These are phyloP conservation scores for Beauveria pseudobassiana DNA, from an alignment of 2,329 filamentous ascomycete genomes.

Conservation along the genomic window DNA sequence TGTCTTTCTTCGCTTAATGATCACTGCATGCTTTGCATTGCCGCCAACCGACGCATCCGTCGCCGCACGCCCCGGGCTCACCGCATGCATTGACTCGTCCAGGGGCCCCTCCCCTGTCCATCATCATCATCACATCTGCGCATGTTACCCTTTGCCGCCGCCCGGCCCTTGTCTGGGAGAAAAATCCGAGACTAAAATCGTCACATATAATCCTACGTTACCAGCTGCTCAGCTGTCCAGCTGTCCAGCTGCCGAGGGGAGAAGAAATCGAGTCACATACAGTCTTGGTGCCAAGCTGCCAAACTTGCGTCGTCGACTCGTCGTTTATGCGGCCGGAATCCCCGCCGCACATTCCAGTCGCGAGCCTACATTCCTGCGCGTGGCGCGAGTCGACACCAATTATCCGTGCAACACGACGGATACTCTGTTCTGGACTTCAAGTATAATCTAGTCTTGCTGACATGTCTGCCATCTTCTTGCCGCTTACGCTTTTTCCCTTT, in stretches of 20 bases:
- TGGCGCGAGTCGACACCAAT: not conserved
- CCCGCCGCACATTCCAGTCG: slow-evolving; percentile 3
- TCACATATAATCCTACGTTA: too few species aligned
- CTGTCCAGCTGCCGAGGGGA: too few species aligned
- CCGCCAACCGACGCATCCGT: not conserved
- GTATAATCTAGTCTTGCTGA: not conserved
- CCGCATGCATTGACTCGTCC: not conserved
- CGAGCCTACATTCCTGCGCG: slow-evolving; percentile 1
- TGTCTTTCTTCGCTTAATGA: not conserved
- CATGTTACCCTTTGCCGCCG: too few species aligned
- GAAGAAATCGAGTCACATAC: not conserved
- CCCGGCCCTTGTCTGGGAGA: too few species aligned
- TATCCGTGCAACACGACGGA: not conserved
- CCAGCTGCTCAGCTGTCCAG: too few species aligned
- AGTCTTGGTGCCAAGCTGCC: too few species aligned
- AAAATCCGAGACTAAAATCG: too few species aligned
- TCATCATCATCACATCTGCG: too few species aligned
- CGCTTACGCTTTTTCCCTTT: not conserved
- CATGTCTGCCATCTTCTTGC: not conserved
- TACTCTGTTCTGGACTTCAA: not conserved
- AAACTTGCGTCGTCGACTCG: too few species aligned
- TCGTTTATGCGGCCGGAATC: not conserved
- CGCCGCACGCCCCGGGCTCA: not conserved
- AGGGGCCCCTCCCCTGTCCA: too few species aligned
- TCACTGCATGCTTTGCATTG: not conserved